These are phyloP conservation scores for Taphrina populina DNA, from an alignment of 1,139 yeast species.

Conservation along the genomic window DNA sequence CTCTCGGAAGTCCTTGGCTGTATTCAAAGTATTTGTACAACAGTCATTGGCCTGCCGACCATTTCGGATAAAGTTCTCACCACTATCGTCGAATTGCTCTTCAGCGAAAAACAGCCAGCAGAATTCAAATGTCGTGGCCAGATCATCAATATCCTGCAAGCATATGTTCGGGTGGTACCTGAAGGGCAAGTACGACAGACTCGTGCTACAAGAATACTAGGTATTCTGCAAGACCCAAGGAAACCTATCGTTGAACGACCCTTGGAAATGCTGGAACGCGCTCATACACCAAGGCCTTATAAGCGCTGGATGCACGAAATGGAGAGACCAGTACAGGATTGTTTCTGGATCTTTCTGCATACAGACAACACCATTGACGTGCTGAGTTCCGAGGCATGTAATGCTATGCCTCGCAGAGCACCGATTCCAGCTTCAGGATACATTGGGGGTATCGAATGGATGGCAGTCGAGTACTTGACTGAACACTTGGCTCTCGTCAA, in stretches of 20 bases:
- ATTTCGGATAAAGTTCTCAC: slow-evolving; percentile 2
- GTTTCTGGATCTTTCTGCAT: slow-evolving; percentile 38
- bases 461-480: slow-evolving; percentile 37
- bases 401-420: slow-evolving; percentile 8
- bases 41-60: slow-evolving; percentile 6
- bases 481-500: slow-evolving; percentile 37
- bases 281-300: slow-evolving; percentile 37
- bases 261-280: slow-evolving; percentile 36
- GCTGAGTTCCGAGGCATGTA: neutral
- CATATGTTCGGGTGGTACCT: neutral
- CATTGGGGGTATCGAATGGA: slow-evolving; percentile 35
- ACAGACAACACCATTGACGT: slow-evolving; percentile 27
- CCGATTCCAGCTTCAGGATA: slow-evolving; percentile 25
- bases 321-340: slow-evolving; percentile 36
- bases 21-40: slow-evolving; percentile 29
- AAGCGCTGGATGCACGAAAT: slow-evolving; percentile 38
- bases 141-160: slow-evolving; percentile 32
- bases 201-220: slow-evolving; percentile 27
- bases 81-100: slow-evolving; percentile 29
- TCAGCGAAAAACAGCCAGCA: slow-evolving; percentile 37
- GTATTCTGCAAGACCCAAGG: slow-evolving; percentile 34
- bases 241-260: slow-evolving; percentile 14
- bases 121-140: slow-evolving; percentile 33
- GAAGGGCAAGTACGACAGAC: slow-evolving; percentile 10
- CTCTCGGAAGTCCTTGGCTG: slow-evolving; percentile 35